Evolutionary conservation across 2,329 filamentous ascomycete species (phyloP), one percentile per base, ranked within the genome.

Genomic region (Pestalotiopsis sp.): DNA sequence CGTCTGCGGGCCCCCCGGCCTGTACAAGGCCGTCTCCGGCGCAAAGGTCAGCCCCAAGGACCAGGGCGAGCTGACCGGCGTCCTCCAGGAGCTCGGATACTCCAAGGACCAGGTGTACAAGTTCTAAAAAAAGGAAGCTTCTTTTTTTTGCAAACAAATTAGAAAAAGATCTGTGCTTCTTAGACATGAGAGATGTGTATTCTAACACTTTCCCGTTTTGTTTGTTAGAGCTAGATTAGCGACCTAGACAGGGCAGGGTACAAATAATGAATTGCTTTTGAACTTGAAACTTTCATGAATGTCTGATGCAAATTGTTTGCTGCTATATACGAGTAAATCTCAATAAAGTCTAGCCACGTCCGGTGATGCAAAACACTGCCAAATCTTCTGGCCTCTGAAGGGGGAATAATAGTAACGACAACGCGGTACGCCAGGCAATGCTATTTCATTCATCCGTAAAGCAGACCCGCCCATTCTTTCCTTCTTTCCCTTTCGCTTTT

Each of bases 21-120:
- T 98, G 87, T 97, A 97, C 90, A 97, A 97, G 82, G 92, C 94
- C 69, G 90, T 98, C 74, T 95, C 92, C 49, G 96, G 96, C 41
- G 83, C 83, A 77, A 98, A 99, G 93, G 91, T 92, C 80, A 96
- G 92, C 82, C 94, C 95, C n/a, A 87, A 89, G 76, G 94, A 99
- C 80, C 96, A 99, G 85, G 96, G 96, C 74, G 95, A 98, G 84
- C 86, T 99, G 73, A 85, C 85, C 9, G 96, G 93, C 72, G 85
- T 91, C 72, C 85, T 99, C 73, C 92, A 94, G 84, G 93, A 97
- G 76, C 85, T 98, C 49, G 94, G 94, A 57, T 94, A 94, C 83
- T 85, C 77, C 73, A 90, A 93, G 86, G 93, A 98, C 69, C 96
- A 98, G 85, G 95, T 98, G 45, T 97, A 93, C 87, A 98, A 98